A percentile compares a stretch with the other conserved stretches of the same genome.
These are phyloP conservation scores for Kickxella alabastrina DNA, from an alignment of 192 early-diverging fungal species.

Conservation along the genomic window DNA sequence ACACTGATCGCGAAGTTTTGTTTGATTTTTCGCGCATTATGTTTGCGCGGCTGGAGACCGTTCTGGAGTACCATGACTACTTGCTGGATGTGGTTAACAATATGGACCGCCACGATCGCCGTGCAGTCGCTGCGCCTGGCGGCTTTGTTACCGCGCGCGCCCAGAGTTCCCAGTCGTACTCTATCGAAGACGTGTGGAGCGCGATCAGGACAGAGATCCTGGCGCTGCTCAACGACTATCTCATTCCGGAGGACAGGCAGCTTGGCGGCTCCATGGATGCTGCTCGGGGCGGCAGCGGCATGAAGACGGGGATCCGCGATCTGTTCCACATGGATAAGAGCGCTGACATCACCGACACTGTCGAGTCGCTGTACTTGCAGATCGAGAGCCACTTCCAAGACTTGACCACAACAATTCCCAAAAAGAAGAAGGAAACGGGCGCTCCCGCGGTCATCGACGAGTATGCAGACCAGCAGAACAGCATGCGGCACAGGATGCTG, in stretches of 20 bases:
- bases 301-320: constrained; percentile 31
- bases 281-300: constrained; percentile 5
- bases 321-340: constrained; percentile 45
- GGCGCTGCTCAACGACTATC: constrained; percentile 46
- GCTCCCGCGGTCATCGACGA: constrained; percentile 44
- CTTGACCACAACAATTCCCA: constrained; percentile 20
- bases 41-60: constrained; percentile 71
- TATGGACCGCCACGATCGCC: constrained; percentile 43
- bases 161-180: constrained; percentile 22
- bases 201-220: constrained; percentile 48
- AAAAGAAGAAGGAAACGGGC: constrained; percentile 27
- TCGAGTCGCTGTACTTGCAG: constrained; percentile 40
- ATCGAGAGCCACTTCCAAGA: constrained; percentile 46
- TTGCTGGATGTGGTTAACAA: constrained; percentile 61
- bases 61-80: constrained; percentile 70
- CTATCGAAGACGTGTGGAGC: constrained; percentile 49
- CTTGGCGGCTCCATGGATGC: constrained; percentile 12
- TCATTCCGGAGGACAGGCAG: constrained; percentile 37
- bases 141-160: not conserved
- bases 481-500: constrained; percentile 42
- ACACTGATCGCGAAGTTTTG: constrained; percentile 64
- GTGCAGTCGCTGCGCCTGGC: constrained; percentile 14
- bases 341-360: constrained; percentile 23
- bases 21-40: constrained; percentile 72
- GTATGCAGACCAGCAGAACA: constrained; percentile 42